Evolutionary conservation across 1,284 basidiomycete genomes (phyloP).

Genomic region (Cutaneotrichosporon arboriforme): DNA sequence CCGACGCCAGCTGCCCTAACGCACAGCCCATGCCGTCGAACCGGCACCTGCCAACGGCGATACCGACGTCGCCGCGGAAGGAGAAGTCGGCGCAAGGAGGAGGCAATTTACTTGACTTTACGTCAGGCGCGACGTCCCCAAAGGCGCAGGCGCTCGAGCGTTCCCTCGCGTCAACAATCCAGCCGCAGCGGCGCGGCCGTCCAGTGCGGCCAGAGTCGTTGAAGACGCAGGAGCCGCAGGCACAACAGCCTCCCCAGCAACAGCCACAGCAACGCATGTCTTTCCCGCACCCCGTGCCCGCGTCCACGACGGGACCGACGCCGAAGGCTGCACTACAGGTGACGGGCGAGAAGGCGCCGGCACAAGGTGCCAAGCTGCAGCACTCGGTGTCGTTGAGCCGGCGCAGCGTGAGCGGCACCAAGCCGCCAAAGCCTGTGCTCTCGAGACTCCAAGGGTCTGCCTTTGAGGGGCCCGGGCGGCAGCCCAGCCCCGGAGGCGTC

Average conservation of each 20-base stretch:
- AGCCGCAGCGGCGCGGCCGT: conserved; percentile 45
- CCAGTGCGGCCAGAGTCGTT: conserved; percentile 32
- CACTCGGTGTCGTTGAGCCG: conserved; percentile 3
- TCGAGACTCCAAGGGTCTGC: neutral
- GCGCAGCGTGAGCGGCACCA: conserved; percentile 18
- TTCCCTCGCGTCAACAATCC: conserved; percentile 30
- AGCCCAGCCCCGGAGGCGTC: conserved; percentile 6
- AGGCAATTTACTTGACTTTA: conserved; percentile 46
- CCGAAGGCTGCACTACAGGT: conserved; percentile 23
- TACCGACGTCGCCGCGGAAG: conserved; percentile 3
- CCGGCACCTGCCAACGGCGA: neutral
- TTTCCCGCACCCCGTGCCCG: neutral
- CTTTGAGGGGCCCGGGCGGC: neutral
- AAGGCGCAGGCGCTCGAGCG: conserved; percentile 24
- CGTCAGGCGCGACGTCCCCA: conserved; percentile 12
- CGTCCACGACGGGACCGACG: neutral
- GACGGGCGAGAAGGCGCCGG: conserved; percentile 25
- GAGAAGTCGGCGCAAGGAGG: neutral
- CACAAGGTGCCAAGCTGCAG: conserved; percentile 1
- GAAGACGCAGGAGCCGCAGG: conserved; percentile 1
- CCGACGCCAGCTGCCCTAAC: neutral
- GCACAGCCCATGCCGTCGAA: neutral
- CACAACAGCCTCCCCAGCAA: neutral
- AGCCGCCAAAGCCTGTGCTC: conserved; percentile 1
- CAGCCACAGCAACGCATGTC: neutral